Conservation (phyloP, 2,329 filamentous ascomycete genomes). For the Trichoderma guizhouense region DNA sequence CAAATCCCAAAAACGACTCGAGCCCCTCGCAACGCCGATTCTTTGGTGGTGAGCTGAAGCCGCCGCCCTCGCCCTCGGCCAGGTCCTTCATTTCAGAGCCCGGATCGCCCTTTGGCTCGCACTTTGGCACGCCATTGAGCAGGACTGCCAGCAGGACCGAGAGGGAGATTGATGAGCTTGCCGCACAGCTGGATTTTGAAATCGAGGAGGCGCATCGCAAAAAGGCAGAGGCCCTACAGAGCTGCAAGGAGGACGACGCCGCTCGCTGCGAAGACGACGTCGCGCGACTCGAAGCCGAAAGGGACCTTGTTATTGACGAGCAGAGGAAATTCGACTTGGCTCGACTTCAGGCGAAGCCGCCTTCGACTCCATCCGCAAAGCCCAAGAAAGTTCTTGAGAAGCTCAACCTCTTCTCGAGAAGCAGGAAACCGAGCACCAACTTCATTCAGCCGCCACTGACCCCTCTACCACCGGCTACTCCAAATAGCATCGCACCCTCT, state of each 20-base stretch:
- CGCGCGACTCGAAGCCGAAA: slow-evolving; percentile 46
- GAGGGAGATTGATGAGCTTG: slow-evolving; percentile 17
- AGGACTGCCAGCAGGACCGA: slow-evolving; percentile 6
- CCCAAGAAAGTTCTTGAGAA: slow-evolving; percentile 44
- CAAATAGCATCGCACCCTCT: slow-evolving; percentile 33
- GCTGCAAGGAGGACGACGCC: slow-evolving; percentile 19
- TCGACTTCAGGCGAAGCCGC: slow-evolving; percentile 43
- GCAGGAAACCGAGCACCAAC: slow-evolving; percentile 37
- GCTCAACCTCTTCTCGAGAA: slow-evolving; percentile 44
- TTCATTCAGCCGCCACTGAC: slow-evolving; percentile 10
- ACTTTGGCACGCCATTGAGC: background rate
- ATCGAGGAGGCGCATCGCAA: slow-evolving; percentile 17
- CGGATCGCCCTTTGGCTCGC: slow-evolving; percentile 13
- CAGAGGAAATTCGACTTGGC: slow-evolving; percentile 49
- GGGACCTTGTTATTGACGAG: slow-evolving; percentile 46
- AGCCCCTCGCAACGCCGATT: slow-evolving; percentile 19
- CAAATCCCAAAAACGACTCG: slow-evolving; percentile 30
- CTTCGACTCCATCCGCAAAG: slow-evolving; percentile 34
- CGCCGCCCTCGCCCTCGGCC: slow-evolving; percentile 16
- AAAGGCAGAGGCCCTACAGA: background rate
- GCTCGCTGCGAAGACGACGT: slow-evolving; percentile 38
- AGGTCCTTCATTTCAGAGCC: slow-evolving; percentile 10
- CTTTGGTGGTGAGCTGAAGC: slow-evolving; percentile 4
- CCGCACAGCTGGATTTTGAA: slow-evolving; percentile 16
- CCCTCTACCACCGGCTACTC: slow-evolving; percentile 32